Conservation (phyloP, 2,329 filamentous ascomycete genomes). For the Cladophialophora psammophila region DNA sequence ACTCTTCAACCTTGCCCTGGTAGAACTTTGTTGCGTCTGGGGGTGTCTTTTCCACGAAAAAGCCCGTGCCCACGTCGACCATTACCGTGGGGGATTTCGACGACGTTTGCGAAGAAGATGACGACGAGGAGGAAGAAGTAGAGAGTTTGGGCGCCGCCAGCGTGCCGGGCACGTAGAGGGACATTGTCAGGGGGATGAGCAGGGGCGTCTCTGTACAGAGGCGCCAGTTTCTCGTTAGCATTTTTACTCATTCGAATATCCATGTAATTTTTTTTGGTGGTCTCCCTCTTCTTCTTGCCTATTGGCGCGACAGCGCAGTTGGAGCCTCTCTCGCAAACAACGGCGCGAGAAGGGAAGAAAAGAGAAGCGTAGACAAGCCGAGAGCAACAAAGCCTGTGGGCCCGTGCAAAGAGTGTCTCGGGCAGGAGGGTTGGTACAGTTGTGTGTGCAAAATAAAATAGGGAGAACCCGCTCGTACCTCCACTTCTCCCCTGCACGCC, state of each 20-base stretch:
- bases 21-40: constrained; percentile 72
- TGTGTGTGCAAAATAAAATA: too few relatives aligned
- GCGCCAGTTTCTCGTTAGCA: not conserved
- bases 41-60: constrained; percentile 84
- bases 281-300: too few relatives aligned
- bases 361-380: not conserved
- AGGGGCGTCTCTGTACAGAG: constrained; percentile 57
- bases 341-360: not conserved
- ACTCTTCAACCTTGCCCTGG: constrained; percentile 69
- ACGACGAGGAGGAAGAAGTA: constrained; percentile 7
- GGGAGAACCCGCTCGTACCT: constrained; percentile 18
- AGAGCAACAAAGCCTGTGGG: too few relatives aligned
- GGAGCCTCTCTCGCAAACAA: too few relatives aligned
- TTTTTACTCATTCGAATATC: not conserved
- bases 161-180: constrained; percentile 87
- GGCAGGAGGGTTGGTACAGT: too few relatives aligned
- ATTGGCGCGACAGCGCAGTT: too few relatives aligned
- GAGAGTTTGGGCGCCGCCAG: constrained; percentile 66
- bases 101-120: not conserved
- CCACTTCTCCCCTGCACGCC: constrained; percentile 53
- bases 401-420: too few relatives aligned
- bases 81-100: constrained; percentile 69
- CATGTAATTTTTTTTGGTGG: too few relatives aligned
- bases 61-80: constrained; percentile 92
- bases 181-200: constrained; percentile 92